phyloP scores from a whole-genome alignment of 228 moss, liverwort and hornwort species.

The Sphagnum magellanicum region DNA sequence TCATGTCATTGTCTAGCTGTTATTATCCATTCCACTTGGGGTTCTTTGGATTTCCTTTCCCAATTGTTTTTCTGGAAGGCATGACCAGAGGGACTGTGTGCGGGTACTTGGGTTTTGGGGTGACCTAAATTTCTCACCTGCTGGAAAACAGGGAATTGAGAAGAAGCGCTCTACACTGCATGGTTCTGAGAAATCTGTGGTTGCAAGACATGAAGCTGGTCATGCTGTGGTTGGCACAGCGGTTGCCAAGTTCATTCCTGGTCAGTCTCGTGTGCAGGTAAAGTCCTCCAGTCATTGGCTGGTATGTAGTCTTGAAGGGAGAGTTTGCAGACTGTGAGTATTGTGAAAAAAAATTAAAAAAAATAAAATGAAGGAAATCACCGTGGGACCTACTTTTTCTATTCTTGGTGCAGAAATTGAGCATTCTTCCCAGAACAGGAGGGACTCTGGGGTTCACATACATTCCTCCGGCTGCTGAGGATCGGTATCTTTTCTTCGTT shows the following conservation, averaged over 20 bases:
- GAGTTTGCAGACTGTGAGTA: background rate
- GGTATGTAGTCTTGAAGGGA: background rate
- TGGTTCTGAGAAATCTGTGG: slow-evolving; percentile 94
- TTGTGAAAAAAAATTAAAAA: background rate
- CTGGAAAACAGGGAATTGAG: slow-evolving; percentile 65
- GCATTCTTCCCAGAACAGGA: slow-evolving; percentile 84
- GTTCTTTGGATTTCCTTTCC: background rate
- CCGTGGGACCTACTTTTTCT: background rate
- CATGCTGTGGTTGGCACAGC: slow-evolving; percentile 97
- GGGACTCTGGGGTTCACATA: slow-evolving; percentile 90
- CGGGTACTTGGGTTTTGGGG: background rate
- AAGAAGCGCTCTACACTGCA: slow-evolving; percentile 92
- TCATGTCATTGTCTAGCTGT: too few species aligned
- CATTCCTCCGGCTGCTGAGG: slow-evolving; percentile 80
- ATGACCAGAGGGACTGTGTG: background rate
- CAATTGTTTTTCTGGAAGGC: background rate
- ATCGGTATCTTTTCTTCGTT: slow-evolving; percentile 85
- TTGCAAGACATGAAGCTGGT: slow-evolving; percentile 94
- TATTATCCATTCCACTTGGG: background rate
- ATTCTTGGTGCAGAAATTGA: slow-evolving; percentile 61
- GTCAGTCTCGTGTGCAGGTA: slow-evolving; percentile 82
- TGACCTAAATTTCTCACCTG: background rate
- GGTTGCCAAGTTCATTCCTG: slow-evolving; percentile 87
- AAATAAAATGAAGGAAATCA: background rate
- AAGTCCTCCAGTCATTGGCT: too few species aligned